These are phyloP conservation scores for Trichoderma orchidacearum DNA, from an alignment of 495 filamentous ascomycete species.

Conservation along the genomic window DNA sequence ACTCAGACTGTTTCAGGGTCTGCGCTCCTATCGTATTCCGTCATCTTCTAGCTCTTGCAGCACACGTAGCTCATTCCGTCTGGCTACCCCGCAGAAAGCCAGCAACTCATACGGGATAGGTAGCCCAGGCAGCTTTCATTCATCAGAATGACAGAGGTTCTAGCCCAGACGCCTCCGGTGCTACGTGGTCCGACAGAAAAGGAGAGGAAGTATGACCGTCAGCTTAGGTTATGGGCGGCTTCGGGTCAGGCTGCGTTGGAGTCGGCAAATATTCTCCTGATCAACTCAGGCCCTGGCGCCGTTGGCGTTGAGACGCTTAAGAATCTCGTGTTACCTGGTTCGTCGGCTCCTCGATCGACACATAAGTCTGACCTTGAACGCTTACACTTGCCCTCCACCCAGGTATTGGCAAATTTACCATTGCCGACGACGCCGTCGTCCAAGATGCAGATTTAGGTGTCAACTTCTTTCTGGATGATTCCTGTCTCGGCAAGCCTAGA, in stretches of 20 bases:
- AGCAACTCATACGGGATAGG: not conserved
- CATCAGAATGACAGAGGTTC: constrained; percentile 33
- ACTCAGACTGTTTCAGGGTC: too few species aligned
- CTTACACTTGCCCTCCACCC: not conserved
- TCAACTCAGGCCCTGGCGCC: constrained; percentile 72
- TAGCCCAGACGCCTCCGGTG: constrained; percentile 35
- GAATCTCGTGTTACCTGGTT: constrained; percentile 83
- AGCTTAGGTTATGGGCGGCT: constrained; percentile 90
- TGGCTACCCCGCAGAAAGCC: not conserved
- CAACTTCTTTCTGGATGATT: constrained; percentile 89
- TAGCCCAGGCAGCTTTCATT: constrained; percentile 1
- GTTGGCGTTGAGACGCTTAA: constrained; percentile 89
- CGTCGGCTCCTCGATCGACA: not conserved
- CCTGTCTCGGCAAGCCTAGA: constrained; percentile 63
- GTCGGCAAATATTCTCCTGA: constrained; percentile 70
- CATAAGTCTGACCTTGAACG: constrained; percentile 6
- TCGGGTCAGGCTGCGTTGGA: constrained; percentile 85
- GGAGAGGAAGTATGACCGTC: constrained; percentile 90
- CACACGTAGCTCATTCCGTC: too few species aligned
- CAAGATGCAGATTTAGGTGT: constrained; percentile 75
- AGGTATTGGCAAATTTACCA: constrained; percentile 90
- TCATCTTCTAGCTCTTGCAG: too few species aligned
- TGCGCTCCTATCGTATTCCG: too few species aligned
- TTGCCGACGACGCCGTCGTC: constrained; percentile 69
- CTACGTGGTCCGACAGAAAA: constrained; percentile 62